Base-by-base conservation (phyloP, 331 rosid species). In the Quercus lobata region DNA sequence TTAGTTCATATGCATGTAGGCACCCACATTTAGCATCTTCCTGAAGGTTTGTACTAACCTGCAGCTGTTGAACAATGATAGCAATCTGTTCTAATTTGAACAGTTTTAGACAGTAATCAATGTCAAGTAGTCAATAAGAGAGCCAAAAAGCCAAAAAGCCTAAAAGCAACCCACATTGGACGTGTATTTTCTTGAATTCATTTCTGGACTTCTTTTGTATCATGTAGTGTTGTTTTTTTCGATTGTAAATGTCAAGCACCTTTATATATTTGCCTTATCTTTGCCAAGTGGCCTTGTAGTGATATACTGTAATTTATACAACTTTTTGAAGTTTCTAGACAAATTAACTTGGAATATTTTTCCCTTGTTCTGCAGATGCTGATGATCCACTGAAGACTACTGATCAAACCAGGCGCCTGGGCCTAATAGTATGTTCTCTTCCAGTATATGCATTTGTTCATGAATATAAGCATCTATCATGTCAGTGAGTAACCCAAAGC, bases 351-450 rank as follows among this genome's bases (percentile, higher is more conserved):
- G 55, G 34, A 60, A 58, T 68, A 7, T 79, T 29, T 29, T 61
- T 69, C 58, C 69, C 44, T 30, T 57, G 7, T 56, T 56, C 54
- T 83, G 84, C 90, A 92, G 97, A 92, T 91, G 8, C 91, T 25
- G 96, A 92, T 57, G 97, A 92, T 81, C 97, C 97, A 9, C 83
- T 92, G 83, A 92, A 92, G 91, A 92, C 96, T 61, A 92, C 97
- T 0, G 94, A 91, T 62, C 97, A 89, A 80, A 91, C 94, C 74
- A 89, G 97, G 82, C 83, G 82, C 68, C 96, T 92, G 63, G 97
- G 97, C 76, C 86, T 92, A 62, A 92, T 92, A 79, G 97, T 92
- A 92, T n/a, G 92, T 72, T 82, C 83, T 79, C 75, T 79, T 83
- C 78, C 17, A 61, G 30, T 32, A 34, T 44, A 37, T 52, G 22